Evolutionary conservation across 2,329 filamentous ascomycete species (phyloP).

Genomic region (Colletotrichum liaoningense): DNA sequence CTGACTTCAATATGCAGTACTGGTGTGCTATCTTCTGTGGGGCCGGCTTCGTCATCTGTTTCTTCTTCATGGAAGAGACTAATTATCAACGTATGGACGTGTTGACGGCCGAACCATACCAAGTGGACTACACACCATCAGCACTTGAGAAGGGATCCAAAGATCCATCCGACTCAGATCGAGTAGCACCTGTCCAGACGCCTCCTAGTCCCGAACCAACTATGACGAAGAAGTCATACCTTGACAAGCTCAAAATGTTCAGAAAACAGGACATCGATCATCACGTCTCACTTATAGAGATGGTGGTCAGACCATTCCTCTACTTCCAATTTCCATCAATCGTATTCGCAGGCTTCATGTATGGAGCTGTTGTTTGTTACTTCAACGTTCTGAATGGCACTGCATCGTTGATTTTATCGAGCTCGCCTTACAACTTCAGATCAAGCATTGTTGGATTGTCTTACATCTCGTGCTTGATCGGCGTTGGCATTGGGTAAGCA

Average conservation of each 20-base stretch:
- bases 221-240: background rate
- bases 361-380: background rate
- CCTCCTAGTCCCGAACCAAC: background rate
- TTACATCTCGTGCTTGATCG: background rate
- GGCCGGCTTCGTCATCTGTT: constrained; percentile 50
- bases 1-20: constrained; percentile 39
- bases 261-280: background rate
- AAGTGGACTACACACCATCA: background rate
- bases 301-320: background rate
- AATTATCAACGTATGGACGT: constrained; percentile 55
- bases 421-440: background rate
- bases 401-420: background rate
- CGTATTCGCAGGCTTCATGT: background rate
- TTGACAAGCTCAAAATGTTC: background rate
- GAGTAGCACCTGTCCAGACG: background rate
- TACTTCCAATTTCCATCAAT: background rate
- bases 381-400: background rate
- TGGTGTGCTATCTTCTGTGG: constrained; percentile 53
- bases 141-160: background rate
- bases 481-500: background rate
- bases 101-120: background rate
- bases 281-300: background rate
- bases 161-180: background rate
- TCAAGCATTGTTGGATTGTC: background rate
- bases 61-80: constrained; percentile 71